phyloP scores from a whole-genome alignment of 306 rosid species.

The Prunus mume region DNA sequence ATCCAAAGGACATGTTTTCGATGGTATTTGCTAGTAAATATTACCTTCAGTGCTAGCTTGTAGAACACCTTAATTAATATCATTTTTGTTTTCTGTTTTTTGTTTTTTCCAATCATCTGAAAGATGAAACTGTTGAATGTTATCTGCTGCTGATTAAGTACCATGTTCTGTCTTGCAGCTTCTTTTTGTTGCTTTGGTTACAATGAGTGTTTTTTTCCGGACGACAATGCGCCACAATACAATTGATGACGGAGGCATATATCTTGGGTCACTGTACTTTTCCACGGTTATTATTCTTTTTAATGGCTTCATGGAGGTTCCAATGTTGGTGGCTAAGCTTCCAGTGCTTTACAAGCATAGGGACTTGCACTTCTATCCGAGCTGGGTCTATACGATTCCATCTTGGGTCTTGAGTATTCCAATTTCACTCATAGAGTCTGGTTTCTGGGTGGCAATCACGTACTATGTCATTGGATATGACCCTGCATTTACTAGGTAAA shows the following conservation, averaged over 20 bases:
- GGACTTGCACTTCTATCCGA: slow-evolving; percentile 93
- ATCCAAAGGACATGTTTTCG: neutral
- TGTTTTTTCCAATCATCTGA: slow-evolving; percentile 11
- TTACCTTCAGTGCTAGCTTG: neutral
- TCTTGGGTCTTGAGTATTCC: slow-evolving; percentile 90
- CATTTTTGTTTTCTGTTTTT: neutral
- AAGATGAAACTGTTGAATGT: slow-evolving; percentile 19
- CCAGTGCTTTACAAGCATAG: slow-evolving; percentile 97
- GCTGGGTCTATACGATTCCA: slow-evolving; percentile 94
- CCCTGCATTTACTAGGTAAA: slow-evolving; percentile 78
- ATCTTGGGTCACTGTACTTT: slow-evolving; percentile 95
- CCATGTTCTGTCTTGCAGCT: slow-evolving; percentile 56
- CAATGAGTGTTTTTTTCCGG: slow-evolving; percentile 98
- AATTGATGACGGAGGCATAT: slow-evolving; percentile 77
- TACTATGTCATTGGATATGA: slow-evolving; percentile 91
- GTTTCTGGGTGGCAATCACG: slow-evolving; percentile 88
- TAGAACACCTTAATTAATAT: neutral
- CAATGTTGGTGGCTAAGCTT: slow-evolving; percentile 98
- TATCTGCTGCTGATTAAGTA: slow-evolving; percentile 34
- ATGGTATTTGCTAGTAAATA: neutral
- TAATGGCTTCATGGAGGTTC: slow-evolving; percentile 95
- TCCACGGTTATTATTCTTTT: slow-evolving; percentile 94
- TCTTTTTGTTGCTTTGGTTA: slow-evolving; percentile 79
- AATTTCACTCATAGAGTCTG: slow-evolving; percentile 85
- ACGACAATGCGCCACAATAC: slow-evolving; percentile 84